These are phyloP conservation scores for Eucalyptus regnans DNA, from an alignment of 345 rosid genomes.

Conservation along the genomic window DNA sequence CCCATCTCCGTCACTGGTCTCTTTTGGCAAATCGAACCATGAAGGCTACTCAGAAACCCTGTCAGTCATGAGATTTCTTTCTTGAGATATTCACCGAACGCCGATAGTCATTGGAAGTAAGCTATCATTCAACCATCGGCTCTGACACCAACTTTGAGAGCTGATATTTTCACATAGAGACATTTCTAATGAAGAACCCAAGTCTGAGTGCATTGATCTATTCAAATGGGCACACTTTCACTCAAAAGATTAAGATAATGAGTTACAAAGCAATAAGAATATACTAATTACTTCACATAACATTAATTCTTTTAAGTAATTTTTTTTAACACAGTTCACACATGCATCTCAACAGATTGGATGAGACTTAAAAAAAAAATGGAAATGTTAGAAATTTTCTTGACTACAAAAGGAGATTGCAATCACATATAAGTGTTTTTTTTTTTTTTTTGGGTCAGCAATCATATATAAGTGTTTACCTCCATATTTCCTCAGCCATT, in stretches of 20 bases:
- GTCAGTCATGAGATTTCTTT: background rate
- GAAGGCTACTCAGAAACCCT: background rate
- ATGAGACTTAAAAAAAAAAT: background rate
- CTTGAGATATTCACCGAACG: background rate
- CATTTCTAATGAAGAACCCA: background rate
- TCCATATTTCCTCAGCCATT: background rate
- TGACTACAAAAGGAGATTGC: background rate
- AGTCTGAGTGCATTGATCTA: background rate
- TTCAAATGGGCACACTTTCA: background rate
- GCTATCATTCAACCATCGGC: background rate
- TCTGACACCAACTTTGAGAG: background rate
- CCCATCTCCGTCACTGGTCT: background rate
- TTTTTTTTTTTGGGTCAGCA: background rate
- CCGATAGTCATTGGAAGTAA: background rate
- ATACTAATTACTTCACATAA: background rate
- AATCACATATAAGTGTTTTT: background rate
- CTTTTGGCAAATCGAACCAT: background rate
- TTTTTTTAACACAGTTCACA: background rate
- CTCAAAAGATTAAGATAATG: background rate
- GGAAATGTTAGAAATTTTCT: background rate
- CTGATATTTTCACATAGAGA: background rate
- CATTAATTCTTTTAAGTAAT: background rate
- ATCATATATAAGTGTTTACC: background rate
- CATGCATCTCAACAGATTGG: background rate
- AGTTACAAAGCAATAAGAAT: background rate